Base-by-base conservation (phyloP, 257 asterid species). In the Rhazya stricta region DNA sequence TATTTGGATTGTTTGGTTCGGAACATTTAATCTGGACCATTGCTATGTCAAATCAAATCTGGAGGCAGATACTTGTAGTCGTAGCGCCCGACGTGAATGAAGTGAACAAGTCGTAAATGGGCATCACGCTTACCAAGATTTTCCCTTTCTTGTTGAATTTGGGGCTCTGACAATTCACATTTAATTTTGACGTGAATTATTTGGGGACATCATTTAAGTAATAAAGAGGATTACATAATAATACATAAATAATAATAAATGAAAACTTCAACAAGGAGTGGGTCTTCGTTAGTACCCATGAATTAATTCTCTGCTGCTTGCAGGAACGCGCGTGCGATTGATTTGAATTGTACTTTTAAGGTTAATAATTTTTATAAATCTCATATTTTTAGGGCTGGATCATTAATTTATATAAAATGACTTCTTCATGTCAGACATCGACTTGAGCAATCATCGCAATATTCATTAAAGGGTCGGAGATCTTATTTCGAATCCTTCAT, bases 11-110 rank as follows among this genome's bases (percentile, higher is more conserved):
- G 71, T 21, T 32, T 16, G 41, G 19, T n/a, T n/a, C n/a, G 42
- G 36, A 67, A 67, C 75, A 56, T 56, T 25, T 67, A 56, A 79
- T 67, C 71, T 25, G 42, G 42, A 73, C 18, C 50, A 65, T 72
- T 62, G n/a, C 66, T 63, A 2, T 32, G 39, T 51, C 54, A 71
- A 48, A n/a, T n/a, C n/a, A 11, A 36, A 42, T 43, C 32, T 32
- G 45, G 57, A 32, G 51, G 77, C 56, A 56, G 18, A n/a, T 21
- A 5, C 37, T 39, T 56, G 5, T 12, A n/a, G n/a, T n/a, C n/a
- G n/a, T n/a, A n/a, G 25, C 18, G 42, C 2, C 21, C 29, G 50
- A 63, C 27, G 34, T 13, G 29, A 4, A 42, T 71, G 70, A 69
- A 79, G 75, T 45, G 9, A 45, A 45, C 10, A 45, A 48, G 54